Percentiles rank a stretch among this genome's conserved stretches.
These are phyloP conservation scores for Bipolaris victoriae DNA, from an alignment of 2,329 filamentous ascomycete species.

Conservation along the genomic window DNA sequence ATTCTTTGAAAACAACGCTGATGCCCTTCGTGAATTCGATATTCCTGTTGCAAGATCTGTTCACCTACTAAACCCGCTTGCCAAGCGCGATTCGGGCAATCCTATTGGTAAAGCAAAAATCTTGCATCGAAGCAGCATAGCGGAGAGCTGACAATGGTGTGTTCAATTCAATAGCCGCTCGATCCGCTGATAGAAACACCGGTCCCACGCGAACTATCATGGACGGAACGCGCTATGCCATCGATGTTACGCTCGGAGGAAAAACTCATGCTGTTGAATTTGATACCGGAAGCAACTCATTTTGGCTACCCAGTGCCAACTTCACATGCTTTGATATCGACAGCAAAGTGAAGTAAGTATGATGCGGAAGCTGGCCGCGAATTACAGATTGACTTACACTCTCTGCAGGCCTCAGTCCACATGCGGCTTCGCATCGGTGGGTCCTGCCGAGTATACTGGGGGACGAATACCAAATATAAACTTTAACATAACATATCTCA, in stretches of 20 bases:
- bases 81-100: neutral
- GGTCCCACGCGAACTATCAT: neutral
- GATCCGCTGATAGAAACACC: neutral
- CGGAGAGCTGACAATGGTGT: neutral
- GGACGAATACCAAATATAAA: neutral
- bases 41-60: neutral
- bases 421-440: neutral
- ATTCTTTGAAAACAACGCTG: neutral
- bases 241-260: neutral
- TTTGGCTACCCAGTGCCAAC: neutral
- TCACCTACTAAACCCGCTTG: neutral
- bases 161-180: neutral
- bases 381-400: neutral
- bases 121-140: neutral
- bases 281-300: neutral
- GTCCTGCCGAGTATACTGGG: neutral
- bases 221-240: neutral
- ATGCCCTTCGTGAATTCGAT: constrained; percentile 1
- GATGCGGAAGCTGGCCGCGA: neutral
- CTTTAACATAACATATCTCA: neutral
- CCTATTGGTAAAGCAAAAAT: neutral
- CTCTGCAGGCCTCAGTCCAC: neutral
- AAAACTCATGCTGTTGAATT: neutral
- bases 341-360: neutral
- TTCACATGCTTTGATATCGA: neutral